Base-by-base conservation (phyloP, 208 protist genomes). In the Wallacemonas rigidus region DNA sequence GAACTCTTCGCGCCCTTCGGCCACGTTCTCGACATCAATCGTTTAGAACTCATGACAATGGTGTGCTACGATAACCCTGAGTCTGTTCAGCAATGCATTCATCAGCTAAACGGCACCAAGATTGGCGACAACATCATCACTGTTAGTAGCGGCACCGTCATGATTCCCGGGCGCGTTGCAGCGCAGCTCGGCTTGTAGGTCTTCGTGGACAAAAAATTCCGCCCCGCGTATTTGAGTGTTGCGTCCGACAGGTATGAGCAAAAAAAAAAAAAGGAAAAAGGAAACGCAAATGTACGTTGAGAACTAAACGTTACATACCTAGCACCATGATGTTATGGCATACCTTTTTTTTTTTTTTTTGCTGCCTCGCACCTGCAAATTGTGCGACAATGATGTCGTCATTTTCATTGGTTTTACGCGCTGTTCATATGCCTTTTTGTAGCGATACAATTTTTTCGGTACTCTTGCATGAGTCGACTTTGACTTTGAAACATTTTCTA, bases 1-100 rank as follows among this genome's bases (percentile, higher is more conserved):
- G 86, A 92, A n/a, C 47, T 81, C 17, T 94, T 96, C 75, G 77
- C 74, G 12, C 64, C 76, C 2, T 92, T 82, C 75, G 89, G 91
- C 26, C 83, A 79, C 26, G 81, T 96, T 48, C 54, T 96, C n/a
- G 89, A 96, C 65, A 85, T 96, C 17, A 96, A 89, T 68, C 86
- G 88, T 12, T 76, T 88, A 63, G 89, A 85, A 65, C 54, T 81
- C 50, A 87, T 90, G 81, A 76, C 72, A 7, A 90, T 87, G 81
- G 71, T 87, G 2, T 90, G 74, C 67, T 96, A 90, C 71, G 83
- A 91, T 57, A 92, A 90, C 60, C 88, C 87, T 15, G 87, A 94
- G 68, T 81, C 86, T 26, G 89, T 94, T 14, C 83, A 91, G 77
- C 64, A 88, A 61, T 92, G 87, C 65, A 92, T 96, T 72, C 89